Percentiles rank a stretch among this genome's conserved stretches.
These are phyloP conservation scores for Blastocystis sp. DNA, from an alignment of 352 stramenopile genomes.

Conservation along the genomic window DNA sequence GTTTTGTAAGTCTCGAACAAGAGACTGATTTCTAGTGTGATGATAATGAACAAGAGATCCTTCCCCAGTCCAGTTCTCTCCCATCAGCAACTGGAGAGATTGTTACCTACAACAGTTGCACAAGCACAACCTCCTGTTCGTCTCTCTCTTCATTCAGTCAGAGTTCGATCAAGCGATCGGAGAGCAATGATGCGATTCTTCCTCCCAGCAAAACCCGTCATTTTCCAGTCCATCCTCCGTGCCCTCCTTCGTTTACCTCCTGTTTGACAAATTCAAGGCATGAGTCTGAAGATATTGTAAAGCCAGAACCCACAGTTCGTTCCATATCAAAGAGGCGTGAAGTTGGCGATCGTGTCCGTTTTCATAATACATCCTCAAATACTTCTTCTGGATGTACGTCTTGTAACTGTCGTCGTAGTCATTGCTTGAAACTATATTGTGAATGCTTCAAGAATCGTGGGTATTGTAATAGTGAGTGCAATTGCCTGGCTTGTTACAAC, in stretches of 20 bases:
- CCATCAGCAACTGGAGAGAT: neutral
- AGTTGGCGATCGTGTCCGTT: neutral
- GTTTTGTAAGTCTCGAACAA: neutral
- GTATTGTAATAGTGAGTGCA: conserved; percentile 76
- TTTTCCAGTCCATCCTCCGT: neutral
- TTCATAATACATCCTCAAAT: neutral
- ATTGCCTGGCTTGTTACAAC: conserved; percentile 76
- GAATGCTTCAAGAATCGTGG: conserved; percentile 86
- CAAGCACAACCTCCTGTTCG: neutral
- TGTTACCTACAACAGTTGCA: neutral
- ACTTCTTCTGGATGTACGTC: neutral
- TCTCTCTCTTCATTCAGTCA: neutral
- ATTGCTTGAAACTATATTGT: conserved; percentile 95
- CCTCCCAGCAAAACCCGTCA: neutral
- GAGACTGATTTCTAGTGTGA: conserved; percentile 22
- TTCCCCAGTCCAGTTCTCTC: neutral
- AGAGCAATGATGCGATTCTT: conserved; percentile 26
- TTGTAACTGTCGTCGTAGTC: conserved; percentile 89
- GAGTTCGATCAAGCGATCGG: neutral
- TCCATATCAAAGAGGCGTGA: neutral
- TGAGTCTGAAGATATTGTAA: neutral
- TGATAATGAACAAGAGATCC: neutral
- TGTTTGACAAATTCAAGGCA: neutral
- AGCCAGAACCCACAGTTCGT: too few species aligned
- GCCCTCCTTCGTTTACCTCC: neutral